Percentiles rank a stretch among this genome's conserved stretches.
phyloP scores from a whole-genome alignment of 495 filamentous ascomycete genomes.

The Penicillium malachiteum region DNA sequence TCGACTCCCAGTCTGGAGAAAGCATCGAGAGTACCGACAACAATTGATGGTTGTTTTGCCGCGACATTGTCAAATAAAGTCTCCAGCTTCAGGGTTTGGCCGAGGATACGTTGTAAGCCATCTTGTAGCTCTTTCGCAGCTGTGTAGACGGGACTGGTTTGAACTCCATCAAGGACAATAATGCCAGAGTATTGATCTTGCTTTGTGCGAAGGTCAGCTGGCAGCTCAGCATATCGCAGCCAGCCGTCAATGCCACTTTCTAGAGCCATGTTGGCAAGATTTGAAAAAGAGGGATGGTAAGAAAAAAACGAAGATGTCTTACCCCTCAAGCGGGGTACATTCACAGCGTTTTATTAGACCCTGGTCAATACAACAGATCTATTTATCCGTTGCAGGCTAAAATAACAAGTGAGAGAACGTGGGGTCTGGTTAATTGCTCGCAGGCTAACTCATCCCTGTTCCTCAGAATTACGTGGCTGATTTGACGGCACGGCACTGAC shows the following conservation, averaged over 20 bases:
- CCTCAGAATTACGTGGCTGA: too few relatives aligned
- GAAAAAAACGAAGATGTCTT: background rate
- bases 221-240: constrained; percentile 62
- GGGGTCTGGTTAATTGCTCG: too few relatives aligned
- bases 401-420: too few relatives aligned
- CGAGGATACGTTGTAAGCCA: constrained; percentile 56
- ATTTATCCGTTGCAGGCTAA: constrained; percentile 4
- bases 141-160: constrained; percentile 53
- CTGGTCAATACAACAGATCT: background rate
- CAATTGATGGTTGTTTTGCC: constrained; percentile 33
- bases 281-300: background rate
- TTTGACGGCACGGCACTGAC: too few relatives aligned
- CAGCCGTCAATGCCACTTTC: constrained; percentile 61
- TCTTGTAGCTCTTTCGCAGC: constrained; percentile 60
- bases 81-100: constrained; percentile 29
- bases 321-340: background rate
- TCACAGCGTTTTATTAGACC: background rate
- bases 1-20: constrained; percentile 40
- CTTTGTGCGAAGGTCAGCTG: constrained; percentile 33
- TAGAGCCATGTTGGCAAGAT: background rate
- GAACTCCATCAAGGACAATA: constrained; percentile 52
- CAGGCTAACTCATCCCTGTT: too few relatives aligned
- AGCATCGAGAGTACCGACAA: constrained; percentile 57
- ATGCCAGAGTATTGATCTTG: constrained; percentile 46
- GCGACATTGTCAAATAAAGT: constrained; percentile 28